Base-by-base conservation (phyloP, 176 grass and related monocot genomes). In the Alloteropsis semialata region DNA sequence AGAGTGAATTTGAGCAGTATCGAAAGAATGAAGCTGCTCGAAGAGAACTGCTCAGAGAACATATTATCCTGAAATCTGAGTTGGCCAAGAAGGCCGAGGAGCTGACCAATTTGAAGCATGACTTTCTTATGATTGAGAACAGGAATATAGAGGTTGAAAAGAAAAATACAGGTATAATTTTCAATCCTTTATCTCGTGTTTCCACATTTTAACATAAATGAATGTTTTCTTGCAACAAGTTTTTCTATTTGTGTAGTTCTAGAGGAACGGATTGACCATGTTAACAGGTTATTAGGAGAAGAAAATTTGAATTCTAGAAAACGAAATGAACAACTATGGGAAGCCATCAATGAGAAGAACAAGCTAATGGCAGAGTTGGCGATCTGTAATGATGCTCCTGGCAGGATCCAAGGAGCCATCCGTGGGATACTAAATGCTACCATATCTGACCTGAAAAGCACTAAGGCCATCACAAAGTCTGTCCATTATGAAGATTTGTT, bases 401-500 rank as follows among this genome's bases (percentile, higher is more conserved):
- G 15, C 24, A 76, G 16, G 14, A 76, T 76, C 54, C 36, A 76
- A 60, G 54, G n/a, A 60, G 59, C 37, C 74, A 59, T 76, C 24
- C 54, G 37, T 29, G 42, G 15, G n/a, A 60, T 54, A 43, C 39
- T 76, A 76, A 29, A n/a, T 19, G 25, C 54, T 29, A 37, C 54
- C 0, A 41, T 76, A 60, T 76, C 54, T 76, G 36, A 24, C 42
- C 74, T 59, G 25, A 76, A 36, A 76, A 11, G 25, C 24, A 0
- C 16, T 19, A 13, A 7, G 2, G 7, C 74, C 3, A 41, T 0
- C 3, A 19, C n/a, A 22, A 60, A 76, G 6, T 3, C 42, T 59
- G 74, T 37, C 59, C 36, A 76, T 43, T 76, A 76, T 76, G 53
- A 76, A 43, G 22, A 43, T 76, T 5, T 76, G 74, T 43, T 76